Evolutionary conservation across 2,329 filamentous ascomycete species (phyloP), one percentile per base, ranked within the genome.

Genomic region (Botrytis elliptica): DNA sequence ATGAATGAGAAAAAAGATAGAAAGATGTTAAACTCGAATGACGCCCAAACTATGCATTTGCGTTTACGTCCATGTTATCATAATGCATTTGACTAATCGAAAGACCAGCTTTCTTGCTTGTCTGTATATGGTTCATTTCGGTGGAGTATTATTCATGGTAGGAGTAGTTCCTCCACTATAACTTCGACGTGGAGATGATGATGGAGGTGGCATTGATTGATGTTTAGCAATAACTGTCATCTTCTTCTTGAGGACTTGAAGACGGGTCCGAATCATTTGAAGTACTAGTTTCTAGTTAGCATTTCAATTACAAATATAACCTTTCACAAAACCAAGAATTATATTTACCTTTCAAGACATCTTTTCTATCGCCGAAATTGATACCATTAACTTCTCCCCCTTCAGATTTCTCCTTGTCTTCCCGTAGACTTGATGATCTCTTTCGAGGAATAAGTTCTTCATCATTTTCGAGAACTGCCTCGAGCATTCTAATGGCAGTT

Each of bases 401-500:
- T 29, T 87, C 79, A 38, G 10, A 52, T 38, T 60, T 67, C 86
- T 87, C 76, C 82, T 85, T 85, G 79, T 82, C 83, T 79, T 83
- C 81, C 78, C 81, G 77, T 74, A 83, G 82, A 82, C 78, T 83
- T 81, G 77, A 84, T 33, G 77, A 74, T 73, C 77, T 75, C 83
- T 62, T 85, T 82, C 78, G 83, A 82, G 66, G 84, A 82, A 65
- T 84, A 77, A 73, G 82, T 80, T 89, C 88, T 40, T 90, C 94
- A 74, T 97, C 94, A 65, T 88, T 91, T 78, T 99, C 96, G 73
- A 99, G 84, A 4, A 99, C 93, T 25, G 95, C 96, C 83, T 99
- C 95, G 22, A 98, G 88, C 92, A 99, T 96, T 76, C 93, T 90
- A 77, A 98, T 94, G 0, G 96, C 95, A 0, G 96, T 98, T 71